Percentiles rank a stretch among this genome's conserved stretches.
phyloP scores from a whole-genome alignment of 1,284 basidiomycete genomes.

The Tilletia indica region DNA sequence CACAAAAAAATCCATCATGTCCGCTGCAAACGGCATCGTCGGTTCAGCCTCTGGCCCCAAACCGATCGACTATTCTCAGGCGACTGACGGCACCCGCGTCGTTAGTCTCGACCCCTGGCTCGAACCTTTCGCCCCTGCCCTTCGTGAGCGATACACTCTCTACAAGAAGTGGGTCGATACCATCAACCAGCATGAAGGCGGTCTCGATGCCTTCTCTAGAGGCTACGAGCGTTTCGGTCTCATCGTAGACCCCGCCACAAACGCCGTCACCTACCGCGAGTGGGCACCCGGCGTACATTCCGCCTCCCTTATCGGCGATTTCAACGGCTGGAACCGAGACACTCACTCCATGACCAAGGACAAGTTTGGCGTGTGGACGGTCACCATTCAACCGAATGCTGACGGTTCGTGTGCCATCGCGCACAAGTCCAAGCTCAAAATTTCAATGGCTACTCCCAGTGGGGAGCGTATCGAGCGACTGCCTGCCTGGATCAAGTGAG shows the following conservation, averaged over 20 bases:
- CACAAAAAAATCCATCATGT: not conserved
- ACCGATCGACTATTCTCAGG: conserved; percentile 41
- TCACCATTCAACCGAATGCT: conserved; percentile 69
- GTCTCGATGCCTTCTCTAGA: conserved; percentile 81
- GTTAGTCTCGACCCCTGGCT: conserved; percentile 50
- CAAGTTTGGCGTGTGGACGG: conserved; percentile 89
- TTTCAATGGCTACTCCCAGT: conserved; percentile 64
- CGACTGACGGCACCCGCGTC: conserved; percentile 47
- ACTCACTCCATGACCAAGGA: conserved; percentile 79
- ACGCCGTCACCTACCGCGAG: conserved; percentile 80
- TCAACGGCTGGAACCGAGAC: conserved; percentile 85
- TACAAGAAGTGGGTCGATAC: conserved; percentile 39
- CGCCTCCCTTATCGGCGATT: conserved; percentile 87
- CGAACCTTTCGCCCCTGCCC: conserved; percentile 44
- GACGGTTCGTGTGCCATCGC: conserved; percentile 71
- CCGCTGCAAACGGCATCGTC: conserved; percentile 10
- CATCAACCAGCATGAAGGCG: conserved; percentile 56
- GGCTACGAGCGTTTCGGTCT: conserved; percentile 75
- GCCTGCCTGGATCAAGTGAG: conserved; percentile 79
- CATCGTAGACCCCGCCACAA: conserved; percentile 66
- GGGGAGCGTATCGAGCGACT: conserved; percentile 83
- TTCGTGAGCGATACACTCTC: conserved; percentile 38
- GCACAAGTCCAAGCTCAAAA: conserved; percentile 89
- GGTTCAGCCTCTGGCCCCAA: conserved; percentile 22
- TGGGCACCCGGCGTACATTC: conserved; percentile 89